phyloP scores from a whole-genome alignment of 805 yeast genomes.

The Kregervanrija fluxuum region DNA sequence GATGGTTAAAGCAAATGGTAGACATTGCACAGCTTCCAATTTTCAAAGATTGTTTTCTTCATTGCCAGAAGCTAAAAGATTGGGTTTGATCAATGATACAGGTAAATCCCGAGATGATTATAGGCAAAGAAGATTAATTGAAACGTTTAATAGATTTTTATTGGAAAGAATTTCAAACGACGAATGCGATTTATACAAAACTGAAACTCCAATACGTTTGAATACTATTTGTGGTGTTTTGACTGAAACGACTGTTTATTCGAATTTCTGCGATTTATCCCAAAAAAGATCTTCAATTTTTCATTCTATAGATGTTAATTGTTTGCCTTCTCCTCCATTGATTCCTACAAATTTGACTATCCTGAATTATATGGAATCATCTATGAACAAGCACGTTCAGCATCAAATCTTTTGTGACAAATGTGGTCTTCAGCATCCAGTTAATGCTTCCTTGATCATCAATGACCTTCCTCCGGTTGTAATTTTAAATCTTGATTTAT shows the following conservation, averaged over 20 bases:
- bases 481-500: conserved; percentile 50
- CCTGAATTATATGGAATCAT: conserved; percentile 52
- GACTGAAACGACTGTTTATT: conserved; percentile 34
- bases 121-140: conserved; percentile 38
- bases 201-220: conserved; percentile 14
- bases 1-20: conserved; percentile 75
- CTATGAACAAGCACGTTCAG: conserved; percentile 45
- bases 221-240: conserved; percentile 34
- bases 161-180: conserved; percentile 46
- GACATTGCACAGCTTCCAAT: conserved; percentile 75
- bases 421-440: conserved; percentile 43
- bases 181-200: conserved; percentile 30
- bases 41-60: conserved; percentile 51
- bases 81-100: conserved; percentile 48
- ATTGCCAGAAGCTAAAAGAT: conserved; percentile 41
- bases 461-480: conserved; percentile 58
- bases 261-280: conserved; percentile 33
- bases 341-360: conserved; percentile 30
- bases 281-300: conserved; percentile 30
- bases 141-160: conserved; percentile 53
- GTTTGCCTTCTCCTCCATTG: conserved; percentile 27
- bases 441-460: conserved; percentile 47
- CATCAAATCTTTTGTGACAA: conserved; percentile 46
- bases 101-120: conserved; percentile 36
- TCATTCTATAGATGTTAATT: conserved; percentile 37